These are phyloP conservation scores for Penicillium sp. DNA, from an alignment of 2,329 filamentous ascomycete genomes.

Conservation along the genomic window DNA sequence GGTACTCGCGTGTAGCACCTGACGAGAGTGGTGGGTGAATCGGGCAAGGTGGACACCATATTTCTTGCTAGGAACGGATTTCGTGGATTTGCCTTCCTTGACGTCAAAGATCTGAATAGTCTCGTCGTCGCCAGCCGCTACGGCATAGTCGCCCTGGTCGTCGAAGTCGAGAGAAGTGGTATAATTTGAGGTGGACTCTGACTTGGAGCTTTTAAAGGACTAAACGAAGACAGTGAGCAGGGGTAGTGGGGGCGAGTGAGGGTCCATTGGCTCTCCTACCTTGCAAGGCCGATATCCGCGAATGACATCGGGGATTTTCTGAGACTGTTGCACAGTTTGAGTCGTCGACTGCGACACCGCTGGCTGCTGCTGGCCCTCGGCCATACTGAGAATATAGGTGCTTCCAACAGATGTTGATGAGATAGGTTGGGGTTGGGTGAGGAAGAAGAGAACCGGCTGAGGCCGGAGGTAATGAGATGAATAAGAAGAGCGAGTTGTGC, in stretches of 20 bases:
- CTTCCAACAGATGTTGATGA: not conserved
- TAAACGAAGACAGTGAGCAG: slow-evolving; percentile 11
- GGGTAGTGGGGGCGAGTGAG: slow-evolving; percentile 6
- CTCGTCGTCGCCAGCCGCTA: slow-evolving; percentile 90
- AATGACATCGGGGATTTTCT: slow-evolving; percentile 77
- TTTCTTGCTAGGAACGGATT: slow-evolving; percentile 90
- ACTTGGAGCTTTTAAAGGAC: slow-evolving; percentile 40
- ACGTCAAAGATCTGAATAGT: slow-evolving; percentile 95
- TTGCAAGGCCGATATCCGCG: slow-evolving; percentile 76
- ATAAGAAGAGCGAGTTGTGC: not conserved
- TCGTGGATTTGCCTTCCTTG: slow-evolving; percentile 84
- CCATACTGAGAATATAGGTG: slow-evolving; percentile 22
- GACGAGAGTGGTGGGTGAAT: slow-evolving; percentile 89
- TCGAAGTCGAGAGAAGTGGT: slow-evolving; percentile 95
- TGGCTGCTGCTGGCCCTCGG: slow-evolving; percentile 29
- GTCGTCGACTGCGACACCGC: slow-evolving; percentile 27
- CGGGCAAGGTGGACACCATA: slow-evolving; percentile 93
- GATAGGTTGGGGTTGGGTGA: not conserved
- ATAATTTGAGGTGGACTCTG: slow-evolving; percentile 51
- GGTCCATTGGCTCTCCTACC: slow-evolving; percentile 49
- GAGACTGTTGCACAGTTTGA: slow-evolving; percentile 43
- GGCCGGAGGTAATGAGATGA: too few species aligned
- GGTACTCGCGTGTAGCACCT: slow-evolving; percentile 93
- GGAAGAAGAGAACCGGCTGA: not conserved
- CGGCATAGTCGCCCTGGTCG: slow-evolving; percentile 87